Base-by-base conservation (phyloP, 352 stramenopile species). In the Phytophthora megakarya region DNA sequence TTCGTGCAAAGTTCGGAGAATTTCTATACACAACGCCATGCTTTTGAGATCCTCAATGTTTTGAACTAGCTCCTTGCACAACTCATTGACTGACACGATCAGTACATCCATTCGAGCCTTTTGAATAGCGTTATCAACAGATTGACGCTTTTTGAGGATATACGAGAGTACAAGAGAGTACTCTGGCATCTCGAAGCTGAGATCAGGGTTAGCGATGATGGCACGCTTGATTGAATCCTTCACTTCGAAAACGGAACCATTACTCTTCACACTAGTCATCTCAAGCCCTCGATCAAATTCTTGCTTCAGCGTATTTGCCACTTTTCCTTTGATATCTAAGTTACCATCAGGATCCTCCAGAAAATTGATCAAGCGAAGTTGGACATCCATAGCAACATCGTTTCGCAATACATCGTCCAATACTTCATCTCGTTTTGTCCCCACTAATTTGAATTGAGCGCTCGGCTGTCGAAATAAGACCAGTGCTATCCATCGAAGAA, bases 401-500 rank as follows among this genome's bases (percentile, higher is more conserved):
- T 8, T 42, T 11, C 42, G 7, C 23, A 46, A 23, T 10, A n/a
- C 5, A 0, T 43, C 21, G n/a, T 57, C 16, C 33, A n/a, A 19
- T 18, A 57, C 23, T 9, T 44, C 42, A 22, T 71, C 63, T 0
- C 5, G 0, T 50, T 67, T 61, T 15, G 63, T 67, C 22, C 63
- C 55, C 22, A 67, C 57, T 15, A 62, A 0, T 28, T 67, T 71
- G 35, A 71, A 62, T n/a, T 52, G 43, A n/a, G 63, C 63, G n/a
- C 52, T 25, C 10, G 55, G 48, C 8, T 62, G 55, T 1, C 55
- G 47, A 45, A 54, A n/a, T 4, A 57, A 30, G 3, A 70, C 19
- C 9, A 66, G 46, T 3, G 42, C 23, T 1, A 71, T 16, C 63
- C 65, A 68, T 1, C 25, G 18, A 2, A 67, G 47, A 1, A 72